Conservation (phyloP, 768 basidiomycete genomes). For the Lyophyllum semitale region DNA sequence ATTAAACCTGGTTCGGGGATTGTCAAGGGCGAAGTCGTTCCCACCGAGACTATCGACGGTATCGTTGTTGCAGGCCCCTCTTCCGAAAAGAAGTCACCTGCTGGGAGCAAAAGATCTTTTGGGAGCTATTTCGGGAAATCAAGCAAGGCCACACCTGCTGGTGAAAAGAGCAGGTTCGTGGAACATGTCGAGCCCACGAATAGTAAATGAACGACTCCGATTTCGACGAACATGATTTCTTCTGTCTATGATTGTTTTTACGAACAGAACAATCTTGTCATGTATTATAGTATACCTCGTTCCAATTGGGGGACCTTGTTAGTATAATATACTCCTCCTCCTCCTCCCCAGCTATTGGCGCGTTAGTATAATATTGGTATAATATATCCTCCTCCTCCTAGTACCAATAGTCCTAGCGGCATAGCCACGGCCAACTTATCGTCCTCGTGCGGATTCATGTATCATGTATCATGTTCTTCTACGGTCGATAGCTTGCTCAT, state of each 20-base stretch:
- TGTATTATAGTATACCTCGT: too few relatives aligned
- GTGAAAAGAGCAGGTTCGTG: conserved; percentile 37
- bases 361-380: too few relatives aligned
- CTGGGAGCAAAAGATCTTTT: conserved; percentile 8
- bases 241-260: background rate
- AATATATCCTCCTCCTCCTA: too few relatives aligned
- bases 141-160: conserved; percentile 14
- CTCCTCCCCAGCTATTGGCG: too few relatives aligned
- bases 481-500: too few relatives aligned
- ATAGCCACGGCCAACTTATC: too few relatives aligned
- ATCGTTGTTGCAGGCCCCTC: background rate
- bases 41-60: background rate
- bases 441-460: too few relatives aligned
- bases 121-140: conserved; percentile 21
- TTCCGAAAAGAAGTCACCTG: background rate
- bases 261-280: background rate
- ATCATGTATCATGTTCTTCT: too few relatives aligned
- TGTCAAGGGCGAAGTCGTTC: conserved; percentile 34
- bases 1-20: conserved; percentile 59
- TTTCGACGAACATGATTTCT: background rate
- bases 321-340: too few relatives aligned
- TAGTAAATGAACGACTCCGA: background rate
- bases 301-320: too few relatives aligned
- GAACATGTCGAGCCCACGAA: conserved; percentile 30
- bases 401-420: too few relatives aligned